These are phyloP conservation scores for Phytomonas sp. DNA, from an alignment of 208 protist genomes.

Conservation along the genomic window DNA sequence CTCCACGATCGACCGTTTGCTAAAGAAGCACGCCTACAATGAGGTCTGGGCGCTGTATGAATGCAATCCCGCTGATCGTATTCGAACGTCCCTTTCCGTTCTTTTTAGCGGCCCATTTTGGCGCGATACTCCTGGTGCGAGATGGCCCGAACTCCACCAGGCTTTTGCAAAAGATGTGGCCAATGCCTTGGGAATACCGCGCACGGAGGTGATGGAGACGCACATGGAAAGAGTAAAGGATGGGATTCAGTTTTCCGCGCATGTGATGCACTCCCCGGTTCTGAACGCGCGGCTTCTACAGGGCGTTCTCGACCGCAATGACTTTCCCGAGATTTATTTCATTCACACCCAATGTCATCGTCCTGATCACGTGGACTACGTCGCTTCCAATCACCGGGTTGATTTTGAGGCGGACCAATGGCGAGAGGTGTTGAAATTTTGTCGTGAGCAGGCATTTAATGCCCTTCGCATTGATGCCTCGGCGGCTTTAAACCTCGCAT, in stretches of 20 bases:
- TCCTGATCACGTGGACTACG: slow-evolving; percentile 7
- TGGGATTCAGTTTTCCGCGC: slow-evolving; percentile 20
- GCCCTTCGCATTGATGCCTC: slow-evolving; percentile 33
- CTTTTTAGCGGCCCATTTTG: neutral
- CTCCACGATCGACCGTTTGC: slow-evolving; percentile 24
- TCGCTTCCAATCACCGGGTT: slow-evolving; percentile 22
- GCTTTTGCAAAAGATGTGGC: slow-evolving; percentile 28
- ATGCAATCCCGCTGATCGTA: neutral
- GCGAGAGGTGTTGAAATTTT: slow-evolving; percentile 20
- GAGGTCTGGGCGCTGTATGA: slow-evolving; percentile 42
- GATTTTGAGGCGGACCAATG: slow-evolving; percentile 41
- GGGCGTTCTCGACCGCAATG: neutral
- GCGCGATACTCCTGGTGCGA: neutral
- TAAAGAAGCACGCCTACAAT: slow-evolving; percentile 26
- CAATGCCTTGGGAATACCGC: slow-evolving; percentile 22
- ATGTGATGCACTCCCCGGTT: slow-evolving; percentile 23
- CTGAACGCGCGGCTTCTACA: neutral
- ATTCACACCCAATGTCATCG: neutral
- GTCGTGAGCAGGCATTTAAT: slow-evolving; percentile 14
- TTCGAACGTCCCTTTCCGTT: neutral
- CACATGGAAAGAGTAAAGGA: slow-evolving; percentile 18
- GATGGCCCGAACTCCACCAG: slow-evolving; percentile 19
- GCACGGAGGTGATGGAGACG: slow-evolving; percentile 19
- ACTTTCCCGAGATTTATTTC: neutral
- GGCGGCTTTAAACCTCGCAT: slow-evolving; percentile 14